A percentile compares a stretch with the other conserved stretches of the same genome.
Evolutionary conservation across 1,139 yeast genomes (phyloP).

Genomic region (Scheffersomyces stambukii): DNA sequence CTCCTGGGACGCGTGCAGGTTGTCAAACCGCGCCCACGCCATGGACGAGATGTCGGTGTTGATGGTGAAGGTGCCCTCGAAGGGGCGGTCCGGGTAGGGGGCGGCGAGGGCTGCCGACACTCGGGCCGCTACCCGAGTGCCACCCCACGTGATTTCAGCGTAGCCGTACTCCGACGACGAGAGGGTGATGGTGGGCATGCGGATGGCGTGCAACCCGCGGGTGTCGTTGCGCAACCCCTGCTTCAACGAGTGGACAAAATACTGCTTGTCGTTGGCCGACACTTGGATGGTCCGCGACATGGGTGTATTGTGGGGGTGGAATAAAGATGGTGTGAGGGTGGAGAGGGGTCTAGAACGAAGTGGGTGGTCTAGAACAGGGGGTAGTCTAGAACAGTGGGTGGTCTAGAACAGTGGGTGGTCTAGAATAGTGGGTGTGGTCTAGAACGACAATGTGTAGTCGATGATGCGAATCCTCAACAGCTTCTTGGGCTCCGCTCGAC

Average conservation of each 20-base stretch:
- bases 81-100: constrained; percentile 90
- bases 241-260: constrained; percentile 58
- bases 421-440: no score
- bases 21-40: constrained; percentile 84
- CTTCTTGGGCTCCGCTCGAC: no score
- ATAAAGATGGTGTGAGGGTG: no score
- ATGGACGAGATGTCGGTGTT: constrained; percentile 85
- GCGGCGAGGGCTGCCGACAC: constrained; percentile 75
- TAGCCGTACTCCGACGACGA: constrained; percentile 72
- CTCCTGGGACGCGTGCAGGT: constrained; percentile 62
- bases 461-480: no score
- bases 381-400: no score
- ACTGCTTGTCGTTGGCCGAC: constrained; percentile 62
- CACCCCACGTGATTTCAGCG: constrained; percentile 73
- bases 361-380: no score
- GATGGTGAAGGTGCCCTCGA: constrained; percentile 83
- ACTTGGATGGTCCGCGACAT: constrained; percentile 59
- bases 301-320: neutral
- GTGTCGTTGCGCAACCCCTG: constrained; percentile 67
- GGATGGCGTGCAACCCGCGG: constrained; percentile 56
- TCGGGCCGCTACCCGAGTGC: constrained; percentile 69
- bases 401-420: no score
- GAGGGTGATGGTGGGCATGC: constrained; percentile 60
- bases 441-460: no score
- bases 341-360: no score